phyloP scores from a whole-genome alignment of 108 stramenopile species.

The Thalassiosira profunda region DNA sequence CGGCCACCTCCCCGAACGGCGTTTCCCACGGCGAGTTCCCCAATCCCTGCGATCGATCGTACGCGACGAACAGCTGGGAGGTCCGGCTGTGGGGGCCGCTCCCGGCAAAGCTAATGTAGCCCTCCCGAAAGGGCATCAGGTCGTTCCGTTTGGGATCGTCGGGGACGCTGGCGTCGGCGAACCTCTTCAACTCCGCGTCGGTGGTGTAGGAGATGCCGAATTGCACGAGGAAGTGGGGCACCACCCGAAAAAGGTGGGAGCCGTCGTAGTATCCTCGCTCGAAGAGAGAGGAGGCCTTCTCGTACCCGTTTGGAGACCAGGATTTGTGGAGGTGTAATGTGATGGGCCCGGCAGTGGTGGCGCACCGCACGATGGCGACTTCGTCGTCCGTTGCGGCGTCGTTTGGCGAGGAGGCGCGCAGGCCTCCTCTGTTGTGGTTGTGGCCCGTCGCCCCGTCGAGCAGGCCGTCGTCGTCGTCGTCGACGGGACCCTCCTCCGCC shows the following conservation, averaged over 20 bases:
- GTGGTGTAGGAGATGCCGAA: slow-evolving; percentile 86
- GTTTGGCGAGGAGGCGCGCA: too few species aligned
- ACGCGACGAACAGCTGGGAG: slow-evolving; percentile 85
- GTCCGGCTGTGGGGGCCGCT: slow-evolving; percentile 74
- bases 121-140: slow-evolving; percentile 64
- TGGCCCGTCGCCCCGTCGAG: too few species aligned
- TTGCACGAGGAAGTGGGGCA: slow-evolving; percentile 88
- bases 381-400: too few species aligned
- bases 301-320: slow-evolving; percentile 92
- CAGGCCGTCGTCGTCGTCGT: too few species aligned
- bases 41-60: slow-evolving; percentile 51
- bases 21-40: slow-evolving; percentile 83
- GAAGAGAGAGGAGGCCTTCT: slow-evolving; percentile 85
- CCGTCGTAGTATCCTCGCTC: slow-evolving; percentile 82
- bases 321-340: slow-evolving; percentile 39
- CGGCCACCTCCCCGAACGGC: slow-evolving; percentile 76
- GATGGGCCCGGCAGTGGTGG: slow-evolving; percentile 52
- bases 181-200: slow-evolving; percentile 49
- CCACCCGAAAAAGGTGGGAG: slow-evolving; percentile 85
- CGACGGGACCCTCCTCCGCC: too few species aligned
- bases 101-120: slow-evolving; percentile 73
- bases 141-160: slow-evolving; percentile 50
- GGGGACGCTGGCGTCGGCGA: slow-evolving; percentile 56
- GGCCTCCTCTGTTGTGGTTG: too few species aligned
- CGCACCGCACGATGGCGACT: too few species aligned